These are phyloP conservation scores for Karstenula rhodostoma DNA, from an alignment of 2,329 filamentous ascomycete genomes.

Conservation along the genomic window DNA sequence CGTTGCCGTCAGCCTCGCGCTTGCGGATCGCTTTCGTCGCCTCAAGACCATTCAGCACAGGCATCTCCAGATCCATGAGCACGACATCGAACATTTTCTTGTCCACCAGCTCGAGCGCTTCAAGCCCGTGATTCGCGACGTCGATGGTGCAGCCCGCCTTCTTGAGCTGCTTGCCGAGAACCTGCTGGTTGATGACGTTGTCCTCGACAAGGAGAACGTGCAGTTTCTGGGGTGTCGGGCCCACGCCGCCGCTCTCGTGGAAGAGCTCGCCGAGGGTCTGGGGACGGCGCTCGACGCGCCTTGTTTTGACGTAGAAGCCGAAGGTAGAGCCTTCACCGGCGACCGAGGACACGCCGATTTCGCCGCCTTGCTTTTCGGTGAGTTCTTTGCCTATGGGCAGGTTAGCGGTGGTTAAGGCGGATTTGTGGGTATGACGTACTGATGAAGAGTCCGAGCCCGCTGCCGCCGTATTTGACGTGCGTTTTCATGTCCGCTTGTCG, in stretches of 20 bases:
- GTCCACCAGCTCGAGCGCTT: constrained; percentile 46
- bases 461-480: constrained; percentile 54
- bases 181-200: constrained; percentile 50
- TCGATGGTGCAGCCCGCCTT: constrained; percentile 42
- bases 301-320: constrained; percentile 54
- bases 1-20: constrained; percentile 51
- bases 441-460: constrained; percentile 57
- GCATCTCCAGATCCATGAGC: constrained; percentile 64
- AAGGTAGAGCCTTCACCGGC: constrained; percentile 52
- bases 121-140: constrained; percentile 49
- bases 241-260: constrained; percentile 16
- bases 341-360: constrained; percentile 54
- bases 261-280: constrained; percentile 21
- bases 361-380: constrained; percentile 55
- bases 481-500: constrained; percentile 47
- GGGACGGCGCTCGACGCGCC: constrained; percentile 29
- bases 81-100: constrained; percentile 41
- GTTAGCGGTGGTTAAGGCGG: background rate
- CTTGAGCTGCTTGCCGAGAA: constrained; percentile 46
- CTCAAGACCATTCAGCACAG: constrained; percentile 57
- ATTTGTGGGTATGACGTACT: background rate
- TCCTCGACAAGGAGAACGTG: constrained; percentile 49
- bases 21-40: constrained; percentile 58
- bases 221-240: constrained; percentile 23
- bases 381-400: constrained; percentile 44